Evolutionary conservation across 495 filamentous ascomycete genomes (phyloP).

Genomic region (Penicillium argentinense): DNA sequence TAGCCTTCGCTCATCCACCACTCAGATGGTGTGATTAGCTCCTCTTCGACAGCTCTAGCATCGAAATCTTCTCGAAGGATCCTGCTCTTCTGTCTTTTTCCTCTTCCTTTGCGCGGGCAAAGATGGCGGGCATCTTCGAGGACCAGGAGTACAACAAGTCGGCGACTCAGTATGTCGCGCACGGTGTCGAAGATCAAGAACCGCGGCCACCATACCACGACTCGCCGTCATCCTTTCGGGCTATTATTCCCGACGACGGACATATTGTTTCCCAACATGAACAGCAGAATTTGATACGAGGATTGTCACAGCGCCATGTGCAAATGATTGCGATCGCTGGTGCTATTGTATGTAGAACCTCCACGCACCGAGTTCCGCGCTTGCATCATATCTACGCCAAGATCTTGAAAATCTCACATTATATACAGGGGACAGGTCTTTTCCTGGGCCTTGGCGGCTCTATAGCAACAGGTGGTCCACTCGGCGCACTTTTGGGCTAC

Average conservation of each 20-base stretch:
- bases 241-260: slow-evolving; percentile 9
- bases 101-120: background rate
- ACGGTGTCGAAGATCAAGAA: slow-evolving; percentile 23
- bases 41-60: background rate
- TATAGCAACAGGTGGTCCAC: slow-evolving; percentile 58
- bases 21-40: slow-evolving; percentile 22
- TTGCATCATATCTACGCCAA: background rate
- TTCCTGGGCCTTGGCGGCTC: slow-evolving; percentile 61
- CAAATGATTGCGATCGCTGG: slow-evolving; percentile 61
- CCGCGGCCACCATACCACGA: slow-evolving; percentile 3
- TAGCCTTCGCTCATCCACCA: slow-evolving; percentile 15
- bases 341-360: slow-evolving; percentile 51
- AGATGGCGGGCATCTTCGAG: slow-evolving; percentile 14
- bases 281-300: slow-evolving; percentile 28
- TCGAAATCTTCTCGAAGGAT: background rate
- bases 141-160: slow-evolving; percentile 9
- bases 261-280: slow-evolving; percentile 26
- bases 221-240: slow-evolving; percentile 1
- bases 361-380: too few species aligned
- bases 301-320: slow-evolving; percentile 48
- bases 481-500: slow-evolving; percentile 57
- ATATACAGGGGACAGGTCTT: slow-evolving; percentile 54
- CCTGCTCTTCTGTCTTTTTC: background rate
- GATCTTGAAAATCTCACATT: background rate
- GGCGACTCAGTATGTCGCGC: slow-evolving; percentile 12